Evolutionary conservation across 1,284 basidiomycete genomes (phyloP).

Genomic region (Abortiporus biennis): DNA sequence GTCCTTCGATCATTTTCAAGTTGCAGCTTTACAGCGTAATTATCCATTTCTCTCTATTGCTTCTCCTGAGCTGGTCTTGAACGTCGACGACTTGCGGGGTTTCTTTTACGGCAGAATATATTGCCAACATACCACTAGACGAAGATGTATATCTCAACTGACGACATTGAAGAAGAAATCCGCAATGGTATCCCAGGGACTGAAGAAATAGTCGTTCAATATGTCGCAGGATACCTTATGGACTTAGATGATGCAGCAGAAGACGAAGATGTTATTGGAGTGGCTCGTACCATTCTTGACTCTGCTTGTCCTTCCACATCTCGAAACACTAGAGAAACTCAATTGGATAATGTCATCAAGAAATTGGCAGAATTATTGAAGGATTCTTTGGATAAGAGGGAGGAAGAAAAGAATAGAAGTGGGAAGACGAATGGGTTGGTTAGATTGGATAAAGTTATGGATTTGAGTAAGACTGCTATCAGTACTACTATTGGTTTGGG

Average conservation of each 20-base stretch:
- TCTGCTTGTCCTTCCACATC: conserved; percentile 41
- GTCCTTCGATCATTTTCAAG: too few relatives aligned
- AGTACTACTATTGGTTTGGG: conserved; percentile 80
- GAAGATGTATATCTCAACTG: conserved; percentile 15
- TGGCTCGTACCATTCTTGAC: conserved; percentile 72
- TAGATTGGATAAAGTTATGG: conserved; percentile 90
- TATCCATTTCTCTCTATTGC: too few relatives aligned
- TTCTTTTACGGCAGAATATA: too few relatives aligned
- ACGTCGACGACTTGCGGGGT: too few relatives aligned
- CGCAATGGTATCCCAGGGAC: conserved; percentile 78
- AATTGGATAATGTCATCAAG: conserved; percentile 57
- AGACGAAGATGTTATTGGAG: conserved; percentile 82
- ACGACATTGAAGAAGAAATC: conserved; percentile 75
- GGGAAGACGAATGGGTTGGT: conserved; percentile 51
- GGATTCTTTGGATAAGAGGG: conserved; percentile 53
- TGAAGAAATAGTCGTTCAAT: conserved; percentile 90
- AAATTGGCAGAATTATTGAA: conserved; percentile 62
- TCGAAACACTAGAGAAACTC: conserved; percentile 14
- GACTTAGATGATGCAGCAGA: conserved; percentile 93
- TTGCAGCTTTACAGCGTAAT: too few relatives aligned
- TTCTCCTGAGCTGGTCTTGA: too few relatives aligned
- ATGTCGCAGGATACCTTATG: conserved; percentile 87
- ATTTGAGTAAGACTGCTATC: conserved; percentile 85
- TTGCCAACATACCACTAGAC: too few relatives aligned
- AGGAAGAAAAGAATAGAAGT: conserved; percentile 48